These are phyloP conservation scores for Nitzschia inconspicua DNA, from an alignment of 108 stramenopile genomes.

Conservation along the genomic window DNA sequence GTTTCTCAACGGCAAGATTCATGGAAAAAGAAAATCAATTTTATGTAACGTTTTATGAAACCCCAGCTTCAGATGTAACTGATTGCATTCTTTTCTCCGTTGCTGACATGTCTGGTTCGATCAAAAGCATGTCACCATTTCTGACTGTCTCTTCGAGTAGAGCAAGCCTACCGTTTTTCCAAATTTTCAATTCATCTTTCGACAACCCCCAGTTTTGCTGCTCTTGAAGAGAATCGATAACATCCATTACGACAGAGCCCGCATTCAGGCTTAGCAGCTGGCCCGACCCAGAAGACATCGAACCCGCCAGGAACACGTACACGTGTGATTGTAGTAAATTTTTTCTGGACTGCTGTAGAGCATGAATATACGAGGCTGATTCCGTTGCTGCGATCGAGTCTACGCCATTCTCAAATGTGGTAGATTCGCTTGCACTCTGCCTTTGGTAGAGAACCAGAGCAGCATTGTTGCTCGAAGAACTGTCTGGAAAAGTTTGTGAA, in stretches of 20 bases:
- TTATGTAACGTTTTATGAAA: too few relatives aligned
- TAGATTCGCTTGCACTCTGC: background rate
- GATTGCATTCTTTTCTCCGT: too few relatives aligned
- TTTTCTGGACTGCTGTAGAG: conserved; percentile 19
- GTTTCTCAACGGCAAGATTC: too few relatives aligned
- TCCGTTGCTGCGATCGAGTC: background rate
- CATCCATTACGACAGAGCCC: conserved; percentile 39
- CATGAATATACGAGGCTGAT: conserved; percentile 9
- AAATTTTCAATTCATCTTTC: conserved; percentile 11
- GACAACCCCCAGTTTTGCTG: background rate
- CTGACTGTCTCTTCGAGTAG: conserved; percentile 36
- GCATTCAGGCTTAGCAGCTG: conserved; percentile 36
- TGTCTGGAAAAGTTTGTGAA: background rate
- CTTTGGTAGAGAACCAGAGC: background rate
- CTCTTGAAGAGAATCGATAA: conserved; percentile 26
- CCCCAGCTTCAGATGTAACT: too few relatives aligned
- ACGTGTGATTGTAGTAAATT: conserved; percentile 43
- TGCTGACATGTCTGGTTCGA: too few relatives aligned
- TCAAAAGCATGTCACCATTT: conserved; percentile 73
- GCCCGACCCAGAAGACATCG: conserved; percentile 36
- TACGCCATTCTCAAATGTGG: conserved; percentile 1
- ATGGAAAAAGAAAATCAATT: too few relatives aligned
- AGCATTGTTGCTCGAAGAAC: background rate
- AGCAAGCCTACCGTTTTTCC: conserved; percentile 46
- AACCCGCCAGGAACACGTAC: conserved; percentile 65